Evolutionary conservation across 257 asterid species (phyloP), one percentile per base, ranked within the genome.

Genomic region (Capsicum chinense): DNA sequence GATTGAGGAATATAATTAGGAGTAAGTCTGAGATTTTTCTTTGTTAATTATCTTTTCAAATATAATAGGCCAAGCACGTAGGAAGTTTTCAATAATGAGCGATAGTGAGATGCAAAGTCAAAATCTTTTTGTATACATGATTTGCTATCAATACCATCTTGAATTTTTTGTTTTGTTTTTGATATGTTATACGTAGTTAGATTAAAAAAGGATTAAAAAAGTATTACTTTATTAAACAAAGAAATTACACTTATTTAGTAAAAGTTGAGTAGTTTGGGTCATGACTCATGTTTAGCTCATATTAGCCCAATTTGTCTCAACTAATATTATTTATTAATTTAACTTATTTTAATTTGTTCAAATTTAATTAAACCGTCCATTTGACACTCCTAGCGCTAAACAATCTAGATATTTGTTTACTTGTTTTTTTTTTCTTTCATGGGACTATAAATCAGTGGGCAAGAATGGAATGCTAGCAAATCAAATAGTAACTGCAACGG

Each of bases 381-480:
- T 52, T 52, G 13, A 2, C 3, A 52, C 3, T 48, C 11, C 56
- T 44, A 19, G 7, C 13, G 5, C 56, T 19, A 0, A 0, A n/a
- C 5, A 11, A 2, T 19, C 21, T 57, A 44, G 35, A 33, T 33
- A 5, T 1, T 17, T 35, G 16, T 26, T n/a, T 73, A 9, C 37
- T 63, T 37, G 0, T 37, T 3, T 21, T 9, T 39, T 39, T 39
- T 39, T 39, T 39, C 2, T 58, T 3, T 37, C 19, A 69, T 39
- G 54, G 7, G 79, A 39, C 11, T 7, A 69, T 52, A 76, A 50
- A 76, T 76, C 63, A 93, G 98, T 64, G 96, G 96, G 11, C 1
- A 84, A 0, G 95, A 93, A 85, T 94, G 97, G 98, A 87, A 87
- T 64, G 91, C 88, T 19, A 60, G 92, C 39, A 82, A 76, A 6